Percentiles rank a stretch among this genome's conserved stretches.
phyloP scores from a whole-genome alignment of 768 basidiomycete genomes.

The Clathrus columnatus region DNA sequence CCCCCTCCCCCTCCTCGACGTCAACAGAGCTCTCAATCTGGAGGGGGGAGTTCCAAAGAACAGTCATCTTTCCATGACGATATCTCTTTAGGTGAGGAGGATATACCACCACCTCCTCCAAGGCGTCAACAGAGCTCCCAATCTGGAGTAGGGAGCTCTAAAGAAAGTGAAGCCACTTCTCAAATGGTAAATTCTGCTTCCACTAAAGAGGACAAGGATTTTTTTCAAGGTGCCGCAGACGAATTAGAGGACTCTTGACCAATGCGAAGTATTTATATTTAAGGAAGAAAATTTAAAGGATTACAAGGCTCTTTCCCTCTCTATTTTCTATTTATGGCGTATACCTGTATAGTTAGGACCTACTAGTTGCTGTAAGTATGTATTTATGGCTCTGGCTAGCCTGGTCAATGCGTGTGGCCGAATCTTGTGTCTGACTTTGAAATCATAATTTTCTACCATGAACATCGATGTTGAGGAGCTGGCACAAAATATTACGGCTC shows the following conservation, averaged over 20 bases:
- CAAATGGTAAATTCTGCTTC: no score
- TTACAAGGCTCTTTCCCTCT: not conserved
- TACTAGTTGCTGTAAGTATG: no score
- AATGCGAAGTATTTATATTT: not conserved
- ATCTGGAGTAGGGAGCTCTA: not conserved
- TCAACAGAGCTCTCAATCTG: no score
- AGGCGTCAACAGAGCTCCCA: not conserved
- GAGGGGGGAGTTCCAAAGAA: no score
- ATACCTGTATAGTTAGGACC: no score
- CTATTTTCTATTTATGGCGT: not conserved
- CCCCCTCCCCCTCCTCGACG: no score
- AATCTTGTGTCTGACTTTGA: not conserved
- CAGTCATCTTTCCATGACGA: not conserved
- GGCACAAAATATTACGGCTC: conserved; percentile 1
- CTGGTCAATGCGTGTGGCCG: not conserved
- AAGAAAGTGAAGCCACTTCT: not conserved
- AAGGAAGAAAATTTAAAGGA: not conserved
- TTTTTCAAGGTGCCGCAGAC: not conserved
- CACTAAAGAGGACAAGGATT: not conserved
- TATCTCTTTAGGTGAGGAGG: no score
- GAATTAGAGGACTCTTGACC: not conserved
- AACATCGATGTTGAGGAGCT: conserved; percentile 5
- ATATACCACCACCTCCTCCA: not conserved
- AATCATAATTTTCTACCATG: no score
- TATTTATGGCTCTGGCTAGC: not conserved